Evolutionary conservation across 257 asterid genomes (phyloP).

Genomic region (Solanum chilense): DNA sequence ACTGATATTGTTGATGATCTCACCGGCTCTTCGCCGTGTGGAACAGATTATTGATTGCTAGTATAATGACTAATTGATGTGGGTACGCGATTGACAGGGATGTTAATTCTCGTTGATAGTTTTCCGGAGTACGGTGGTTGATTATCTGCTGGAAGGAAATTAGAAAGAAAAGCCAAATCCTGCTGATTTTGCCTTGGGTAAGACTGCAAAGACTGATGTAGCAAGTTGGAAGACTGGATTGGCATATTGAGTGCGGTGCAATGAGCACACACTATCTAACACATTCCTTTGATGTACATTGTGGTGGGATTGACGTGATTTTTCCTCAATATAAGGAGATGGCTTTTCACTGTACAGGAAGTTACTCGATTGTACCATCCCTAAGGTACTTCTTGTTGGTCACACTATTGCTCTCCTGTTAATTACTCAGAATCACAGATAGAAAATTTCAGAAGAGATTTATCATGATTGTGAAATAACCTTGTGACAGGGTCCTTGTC

Average conservation of each 20-base stretch:
- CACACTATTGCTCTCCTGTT: slow-evolving; percentile 69
- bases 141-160: too few relatives aligned
- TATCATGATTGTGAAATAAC: slow-evolving; percentile 55
- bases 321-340: slow-evolving; percentile 16
- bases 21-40: too few relatives aligned
- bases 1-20: slow-evolving; percentile 50
- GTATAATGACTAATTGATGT: too few relatives aligned
- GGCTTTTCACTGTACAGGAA: slow-evolving; percentile 48
- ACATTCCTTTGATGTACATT: slow-evolving; percentile 63
- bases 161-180: slow-evolving; percentile 47
- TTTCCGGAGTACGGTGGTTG: too few relatives aligned
- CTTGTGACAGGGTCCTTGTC: slow-evolving; percentile 11
- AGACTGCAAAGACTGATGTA: slow-evolving; percentile 79
- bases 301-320: slow-evolving; percentile 83
- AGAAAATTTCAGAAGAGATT: slow-evolving; percentile 51
- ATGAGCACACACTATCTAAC: slow-evolving; percentile 78
- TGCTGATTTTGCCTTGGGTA: slow-evolving; percentile 77
- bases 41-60: too few relatives aligned
- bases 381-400: slow-evolving; percentile 62
- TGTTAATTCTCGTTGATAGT: too few relatives aligned
- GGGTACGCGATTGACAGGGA: too few relatives aligned
- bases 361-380: slow-evolving; percentile 58
- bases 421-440: slow-evolving; percentile 54
- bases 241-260: slow-evolving; percentile 88
- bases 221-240: slow-evolving; percentile 80